A percentile compares a stretch with the other conserved stretches of the same genome.
phyloP scores from a whole-genome alignment of 73 alveolate genomes.

The Urostyla sp. region DNA sequence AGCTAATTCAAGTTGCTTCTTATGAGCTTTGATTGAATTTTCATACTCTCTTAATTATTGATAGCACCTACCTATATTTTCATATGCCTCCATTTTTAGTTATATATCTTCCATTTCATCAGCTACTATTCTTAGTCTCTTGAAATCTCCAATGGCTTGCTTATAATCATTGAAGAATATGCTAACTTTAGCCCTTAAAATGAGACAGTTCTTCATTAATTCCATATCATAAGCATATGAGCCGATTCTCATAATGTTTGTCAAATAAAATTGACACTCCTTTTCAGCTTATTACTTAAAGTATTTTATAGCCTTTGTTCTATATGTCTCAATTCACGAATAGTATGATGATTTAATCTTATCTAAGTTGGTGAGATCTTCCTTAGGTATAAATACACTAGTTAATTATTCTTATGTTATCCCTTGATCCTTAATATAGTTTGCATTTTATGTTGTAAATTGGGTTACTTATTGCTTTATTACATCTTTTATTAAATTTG shows the following conservation, averaged over 20 bases:
- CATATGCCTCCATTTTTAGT: conserved; percentile 72
- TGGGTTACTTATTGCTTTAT: conserved; percentile 2
- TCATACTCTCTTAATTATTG: conserved; percentile 67
- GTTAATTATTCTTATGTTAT: conserved; percentile 12
- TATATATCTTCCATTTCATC: conserved; percentile 43
- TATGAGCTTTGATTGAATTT: conserved; percentile 72
- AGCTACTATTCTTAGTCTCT: conserved; percentile 29
- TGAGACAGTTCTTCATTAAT: not conserved
- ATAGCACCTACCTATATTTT: conserved; percentile 72
- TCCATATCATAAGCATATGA: conserved; percentile 18
- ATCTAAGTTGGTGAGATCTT: conserved; percentile 21
- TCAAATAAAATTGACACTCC: not conserved
- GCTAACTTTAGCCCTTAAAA: not conserved
- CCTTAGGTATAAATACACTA: not conserved
- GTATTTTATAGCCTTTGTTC: conserved; percentile 2
- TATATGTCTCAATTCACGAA: not conserved
- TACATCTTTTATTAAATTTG: conserved; percentile 20
- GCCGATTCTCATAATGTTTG: not conserved
- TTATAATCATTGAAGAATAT: conserved; percentile 19
- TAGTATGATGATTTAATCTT: not conserved
- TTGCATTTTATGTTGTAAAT: not conserved
- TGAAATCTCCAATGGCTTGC: not conserved
- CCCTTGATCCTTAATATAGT: not conserved
- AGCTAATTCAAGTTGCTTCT: conserved; percentile 73
- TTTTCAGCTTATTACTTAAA: not conserved